Percentiles rank a stretch among this genome's conserved stretches.
Evolutionary conservation across 257 asterid genomes (phyloP).

Genomic region (Ilex asprella): DNA sequence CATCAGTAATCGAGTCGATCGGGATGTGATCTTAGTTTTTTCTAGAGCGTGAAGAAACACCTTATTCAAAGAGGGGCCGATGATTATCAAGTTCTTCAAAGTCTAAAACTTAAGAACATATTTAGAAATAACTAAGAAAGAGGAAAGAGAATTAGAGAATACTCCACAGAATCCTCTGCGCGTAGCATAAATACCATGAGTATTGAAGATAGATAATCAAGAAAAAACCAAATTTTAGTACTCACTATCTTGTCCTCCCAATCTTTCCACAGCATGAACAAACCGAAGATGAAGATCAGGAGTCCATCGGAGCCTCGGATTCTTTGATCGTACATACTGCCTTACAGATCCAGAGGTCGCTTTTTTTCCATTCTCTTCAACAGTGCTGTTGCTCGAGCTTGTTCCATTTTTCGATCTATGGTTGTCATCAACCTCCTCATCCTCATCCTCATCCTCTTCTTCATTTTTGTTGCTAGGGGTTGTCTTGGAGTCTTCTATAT

Average conservation of each 20-base stretch:
- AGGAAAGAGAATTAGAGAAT: too few species aligned
- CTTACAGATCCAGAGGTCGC: constrained; percentile 62
- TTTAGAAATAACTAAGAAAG: too few species aligned
- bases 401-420: constrained; percentile 23
- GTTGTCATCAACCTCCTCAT: constrained; percentile 6
- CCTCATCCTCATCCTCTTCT: constrained; percentile 21
- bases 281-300: constrained; percentile 88
- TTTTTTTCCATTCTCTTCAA: constrained; percentile 66
- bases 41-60: too few species aligned
- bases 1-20: background rate
- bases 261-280: constrained; percentile 70
- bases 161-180: too few species aligned
- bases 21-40: too few species aligned
- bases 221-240: background rate
- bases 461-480: constrained; percentile 18
- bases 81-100: too few species aligned
- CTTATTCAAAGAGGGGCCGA: too few species aligned
- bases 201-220: background rate
- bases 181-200: too few species aligned
- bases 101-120: too few species aligned
- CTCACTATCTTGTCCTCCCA: constrained; percentile 94
- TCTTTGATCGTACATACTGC: constrained; percentile 71
- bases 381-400: constrained; percentile 83
- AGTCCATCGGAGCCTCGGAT: constrained; percentile 85
- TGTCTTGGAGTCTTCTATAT: constrained; percentile 36